Percentiles rank a stretch among this genome's conserved stretches.
phyloP scores from a whole-genome alignment of 73 alveolate genomes.

The Tetrahymena elliotti region DNA sequence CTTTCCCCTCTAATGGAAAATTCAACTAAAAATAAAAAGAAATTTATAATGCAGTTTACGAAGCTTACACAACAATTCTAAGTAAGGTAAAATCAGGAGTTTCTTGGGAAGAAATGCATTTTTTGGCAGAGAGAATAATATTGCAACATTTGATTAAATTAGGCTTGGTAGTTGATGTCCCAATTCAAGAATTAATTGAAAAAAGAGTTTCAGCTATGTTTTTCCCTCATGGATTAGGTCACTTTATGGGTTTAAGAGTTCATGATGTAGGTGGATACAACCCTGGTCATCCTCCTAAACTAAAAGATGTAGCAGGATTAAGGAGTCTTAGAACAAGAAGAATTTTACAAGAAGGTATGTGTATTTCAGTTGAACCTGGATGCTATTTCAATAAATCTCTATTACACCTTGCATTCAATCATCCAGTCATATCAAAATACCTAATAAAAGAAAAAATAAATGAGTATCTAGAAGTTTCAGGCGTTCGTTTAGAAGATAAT shows the following conservation, averaged over 20 bases:
- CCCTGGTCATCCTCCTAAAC: slow-evolving; percentile 71
- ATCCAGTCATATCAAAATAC: slow-evolving; percentile 40
- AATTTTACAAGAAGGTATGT: slow-evolving; percentile 77
- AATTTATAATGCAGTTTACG: slow-evolving; percentile 70
- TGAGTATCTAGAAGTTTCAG: slow-evolving; percentile 86
- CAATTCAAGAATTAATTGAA: slow-evolving; percentile 75
- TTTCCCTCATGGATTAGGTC: slow-evolving; percentile 99
- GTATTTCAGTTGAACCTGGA: slow-evolving; percentile 60
- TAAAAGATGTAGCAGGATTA: slow-evolving; percentile 61
- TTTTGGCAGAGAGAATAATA: slow-evolving; percentile 88
- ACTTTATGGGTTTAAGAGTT: slow-evolving; percentile 87
- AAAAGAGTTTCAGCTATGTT: slow-evolving; percentile 83
- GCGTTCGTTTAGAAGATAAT: slow-evolving; percentile 98
- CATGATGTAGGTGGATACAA: slow-evolving; percentile 99
- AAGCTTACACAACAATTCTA: slow-evolving; percentile 72
- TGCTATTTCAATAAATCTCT: slow-evolving; percentile 90
- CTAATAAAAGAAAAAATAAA: slow-evolving; percentile 61
- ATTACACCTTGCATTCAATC: slow-evolving; percentile 56
- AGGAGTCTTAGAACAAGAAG: slow-evolving; percentile 88
- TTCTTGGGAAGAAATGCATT: slow-evolving; percentile 95
- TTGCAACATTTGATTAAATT: slow-evolving; percentile 72
- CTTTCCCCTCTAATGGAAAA: slow-evolving; percentile 87
- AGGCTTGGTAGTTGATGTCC: slow-evolving; percentile 72
- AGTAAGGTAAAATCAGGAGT: slow-evolving; percentile 82
- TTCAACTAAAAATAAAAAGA: slow-evolving; percentile 72